Conservation (phyloP, 257 asterid species). For the Ajuga chamaepitys region DNA sequence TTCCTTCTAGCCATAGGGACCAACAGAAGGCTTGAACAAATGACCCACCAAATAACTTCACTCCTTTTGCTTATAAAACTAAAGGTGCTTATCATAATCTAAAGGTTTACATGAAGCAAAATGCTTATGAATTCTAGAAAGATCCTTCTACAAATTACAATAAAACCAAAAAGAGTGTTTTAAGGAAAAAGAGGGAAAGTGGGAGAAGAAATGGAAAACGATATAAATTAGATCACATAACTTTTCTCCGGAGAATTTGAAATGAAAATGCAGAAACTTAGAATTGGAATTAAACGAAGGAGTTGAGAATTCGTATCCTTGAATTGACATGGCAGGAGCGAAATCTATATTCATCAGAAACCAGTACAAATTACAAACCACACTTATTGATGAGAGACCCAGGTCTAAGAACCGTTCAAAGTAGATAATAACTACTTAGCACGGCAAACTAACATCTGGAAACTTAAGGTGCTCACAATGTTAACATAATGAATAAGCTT, state of each 20-base stretch:
- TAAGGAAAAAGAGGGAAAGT: background rate
- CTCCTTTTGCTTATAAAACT: no score
- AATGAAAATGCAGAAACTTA: background rate
- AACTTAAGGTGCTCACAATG: constrained; percentile 22
- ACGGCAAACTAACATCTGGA: background rate
- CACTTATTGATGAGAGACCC: background rate
- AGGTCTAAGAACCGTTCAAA: background rate
- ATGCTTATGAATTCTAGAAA: background rate
- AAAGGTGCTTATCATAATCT: background rate
- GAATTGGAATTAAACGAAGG: background rate
- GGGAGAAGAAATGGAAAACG: background rate
- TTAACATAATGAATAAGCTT: constrained; percentile 50
- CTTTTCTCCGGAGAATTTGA: background rate
- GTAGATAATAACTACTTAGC: background rate
- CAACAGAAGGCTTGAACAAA: no score
- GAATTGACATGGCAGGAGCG: background rate
- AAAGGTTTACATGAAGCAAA: background rate
- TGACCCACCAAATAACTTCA: no score
- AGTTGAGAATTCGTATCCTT: background rate
- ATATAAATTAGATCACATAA: background rate
- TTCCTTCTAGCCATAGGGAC: no score
- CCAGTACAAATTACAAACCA: background rate
- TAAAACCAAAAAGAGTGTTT: background rate
- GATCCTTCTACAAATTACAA: background rate
- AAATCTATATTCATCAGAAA: background rate